These are phyloP conservation scores for Scortechinia acanthostroma DNA, from an alignment of 2,329 filamentous ascomycete species.

Conservation along the genomic window DNA sequence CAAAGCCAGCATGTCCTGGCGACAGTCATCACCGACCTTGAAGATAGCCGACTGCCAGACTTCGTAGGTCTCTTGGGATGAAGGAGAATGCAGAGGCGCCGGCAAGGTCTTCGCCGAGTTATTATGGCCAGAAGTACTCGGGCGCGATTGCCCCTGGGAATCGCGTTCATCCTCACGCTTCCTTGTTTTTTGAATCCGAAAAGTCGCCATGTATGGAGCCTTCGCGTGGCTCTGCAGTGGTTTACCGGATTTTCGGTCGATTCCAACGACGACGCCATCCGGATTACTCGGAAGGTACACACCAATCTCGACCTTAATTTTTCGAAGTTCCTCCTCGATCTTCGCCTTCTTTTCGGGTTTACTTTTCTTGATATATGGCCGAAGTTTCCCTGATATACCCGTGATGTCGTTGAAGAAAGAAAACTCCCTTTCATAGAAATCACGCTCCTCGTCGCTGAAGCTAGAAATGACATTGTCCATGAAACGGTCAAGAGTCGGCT, in stretches of 20 bases:
- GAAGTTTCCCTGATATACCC: slow-evolving; percentile 86
- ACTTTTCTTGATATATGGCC: slow-evolving; percentile 81
- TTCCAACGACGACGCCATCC: slow-evolving; percentile 92
- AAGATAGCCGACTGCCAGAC: slow-evolving; percentile 99
- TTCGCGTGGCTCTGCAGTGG: slow-evolving; percentile 97
- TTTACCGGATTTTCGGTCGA: slow-evolving; percentile 95
- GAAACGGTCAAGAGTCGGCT: slow-evolving; percentile 86
- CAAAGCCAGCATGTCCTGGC: slow-evolving; percentile 89
- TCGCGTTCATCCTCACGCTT: slow-evolving; percentile 36
- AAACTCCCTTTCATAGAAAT: slow-evolving; percentile 91
- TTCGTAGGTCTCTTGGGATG: slow-evolving; percentile 60
- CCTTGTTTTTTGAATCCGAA: slow-evolving; percentile 82
- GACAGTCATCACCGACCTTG: slow-evolving; percentile 97
- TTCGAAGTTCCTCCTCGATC: slow-evolving; percentile 95
- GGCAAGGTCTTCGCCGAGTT: slow-evolving; percentile 7
- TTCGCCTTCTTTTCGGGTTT: slow-evolving; percentile 98
- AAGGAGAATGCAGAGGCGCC: neutral
- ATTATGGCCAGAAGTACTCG: slow-evolving; percentile 25
- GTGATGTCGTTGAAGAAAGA: slow-evolving; percentile 98
- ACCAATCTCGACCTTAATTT: slow-evolving; percentile 93
- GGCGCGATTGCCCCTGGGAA: slow-evolving; percentile 40
- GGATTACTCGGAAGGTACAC: slow-evolving; percentile 97
- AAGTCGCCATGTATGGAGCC: slow-evolving; percentile 97
- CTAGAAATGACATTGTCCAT: slow-evolving; percentile 76
- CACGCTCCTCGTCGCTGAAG: slow-evolving; percentile 72